These are phyloP conservation scores for Lepiota venenata DNA, from an alignment of 768 basidiomycete genomes.

Conservation along the genomic window DNA sequence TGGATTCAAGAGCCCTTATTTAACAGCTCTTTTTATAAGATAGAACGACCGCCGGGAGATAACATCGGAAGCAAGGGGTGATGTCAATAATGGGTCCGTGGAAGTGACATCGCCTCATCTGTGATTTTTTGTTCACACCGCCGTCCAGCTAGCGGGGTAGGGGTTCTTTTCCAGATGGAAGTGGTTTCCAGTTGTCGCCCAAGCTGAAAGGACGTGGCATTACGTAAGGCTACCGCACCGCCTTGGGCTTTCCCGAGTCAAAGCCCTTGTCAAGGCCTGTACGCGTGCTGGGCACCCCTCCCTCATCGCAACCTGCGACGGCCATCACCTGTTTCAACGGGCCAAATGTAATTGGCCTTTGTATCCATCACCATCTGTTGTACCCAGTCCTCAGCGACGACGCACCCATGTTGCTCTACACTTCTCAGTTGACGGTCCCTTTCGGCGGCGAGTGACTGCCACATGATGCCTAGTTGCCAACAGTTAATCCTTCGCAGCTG, in stretches of 20 bases:
- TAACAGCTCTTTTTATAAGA: conserved; percentile 6
- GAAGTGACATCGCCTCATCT: conserved; percentile 4
- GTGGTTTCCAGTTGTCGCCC: not conserved
- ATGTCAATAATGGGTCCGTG: conserved; percentile 8
- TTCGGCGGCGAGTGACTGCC: not conserved
- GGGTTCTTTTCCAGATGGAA: conserved; percentile 9
- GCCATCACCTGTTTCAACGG: not conserved
- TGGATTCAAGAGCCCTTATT: not conserved
- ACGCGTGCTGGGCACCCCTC: too few relatives aligned
- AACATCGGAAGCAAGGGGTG: conserved; percentile 10
- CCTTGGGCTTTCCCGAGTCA: not conserved
- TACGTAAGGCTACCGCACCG: conserved; percentile 1
- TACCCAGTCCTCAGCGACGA: not conserved
- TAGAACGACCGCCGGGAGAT: not conserved
- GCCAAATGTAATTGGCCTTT: not conserved
- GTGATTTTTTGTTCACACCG: conserved; percentile 2
- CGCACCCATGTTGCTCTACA: not conserved
- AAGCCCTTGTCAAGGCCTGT: too few relatives aligned
- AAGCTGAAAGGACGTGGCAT: not conserved
- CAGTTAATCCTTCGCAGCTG: not conserved
- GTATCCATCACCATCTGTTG: not conserved
- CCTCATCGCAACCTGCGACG: not conserved
- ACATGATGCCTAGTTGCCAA: conserved; percentile 1
- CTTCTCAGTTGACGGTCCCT: not conserved
- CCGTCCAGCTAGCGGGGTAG: not conserved